Evolutionary conservation across 106 monocot species (phyloP).

Genomic region (Dendrobium catenatum): DNA sequence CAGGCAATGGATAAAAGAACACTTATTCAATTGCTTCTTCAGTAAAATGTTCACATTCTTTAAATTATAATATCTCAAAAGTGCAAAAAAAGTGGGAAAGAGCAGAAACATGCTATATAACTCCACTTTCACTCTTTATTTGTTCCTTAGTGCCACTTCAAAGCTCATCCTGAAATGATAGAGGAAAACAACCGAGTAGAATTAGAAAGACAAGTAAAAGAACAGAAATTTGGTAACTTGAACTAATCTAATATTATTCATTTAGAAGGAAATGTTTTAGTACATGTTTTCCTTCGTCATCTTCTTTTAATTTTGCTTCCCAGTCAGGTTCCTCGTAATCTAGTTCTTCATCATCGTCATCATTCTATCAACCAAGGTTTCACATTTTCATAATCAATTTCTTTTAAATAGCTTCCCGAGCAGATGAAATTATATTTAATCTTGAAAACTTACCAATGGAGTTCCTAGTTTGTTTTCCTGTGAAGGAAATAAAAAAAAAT

Average conservation of each 20-base stretch:
- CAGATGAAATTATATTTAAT: neutral
- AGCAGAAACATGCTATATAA: neutral
- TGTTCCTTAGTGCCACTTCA: neutral
- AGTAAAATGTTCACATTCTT: neutral
- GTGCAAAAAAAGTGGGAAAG: neutral
- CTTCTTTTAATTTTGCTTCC: slow-evolving; percentile 11
- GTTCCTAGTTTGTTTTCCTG: neutral
- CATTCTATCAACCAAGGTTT: neutral
- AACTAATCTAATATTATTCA: neutral
- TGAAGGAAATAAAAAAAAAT: neutral
- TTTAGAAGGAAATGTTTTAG: neutral
- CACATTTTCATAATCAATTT: neutral
- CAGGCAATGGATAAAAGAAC: neutral
- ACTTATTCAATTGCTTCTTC: slow-evolving; percentile 4
- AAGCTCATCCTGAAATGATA: slow-evolving; percentile 8
- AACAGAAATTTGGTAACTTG: neutral
- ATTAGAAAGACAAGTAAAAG: neutral
- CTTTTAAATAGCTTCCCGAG: neutral
- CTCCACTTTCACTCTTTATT: neutral
- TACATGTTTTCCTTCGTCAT: slow-evolving; percentile 10
- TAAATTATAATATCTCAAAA: neutral
- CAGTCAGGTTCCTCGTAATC: neutral
- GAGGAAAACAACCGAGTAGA: neutral
- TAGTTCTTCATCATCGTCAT: slow-evolving; percentile 5
- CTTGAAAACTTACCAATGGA: slow-evolving; percentile 1